These are phyloP conservation scores for Coemansia reversa DNA, from an alignment of 192 early-diverging fungal species.

Conservation along the genomic window DNA sequence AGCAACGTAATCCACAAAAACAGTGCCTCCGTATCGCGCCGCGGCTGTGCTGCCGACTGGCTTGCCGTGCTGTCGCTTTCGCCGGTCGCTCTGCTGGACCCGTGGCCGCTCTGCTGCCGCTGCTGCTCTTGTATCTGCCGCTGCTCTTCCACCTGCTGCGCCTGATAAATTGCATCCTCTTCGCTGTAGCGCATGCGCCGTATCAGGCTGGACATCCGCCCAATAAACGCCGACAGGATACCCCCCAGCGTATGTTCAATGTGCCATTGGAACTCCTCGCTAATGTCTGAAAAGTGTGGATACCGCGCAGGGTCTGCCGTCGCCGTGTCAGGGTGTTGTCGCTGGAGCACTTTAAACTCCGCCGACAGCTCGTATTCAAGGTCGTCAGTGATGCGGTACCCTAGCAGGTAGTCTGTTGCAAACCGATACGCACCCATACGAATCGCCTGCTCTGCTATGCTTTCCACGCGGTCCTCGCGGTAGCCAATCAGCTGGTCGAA, in stretches of 20 bases:
- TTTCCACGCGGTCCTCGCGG: constrained; percentile 51
- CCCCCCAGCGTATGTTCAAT: constrained; percentile 58
- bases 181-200: constrained; percentile 66
- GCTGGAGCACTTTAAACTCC: constrained; percentile 43
- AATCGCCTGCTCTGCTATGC: constrained; percentile 58
- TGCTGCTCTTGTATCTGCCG: constrained; percentile 40
- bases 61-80: constrained; percentile 25
- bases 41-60: constrained; percentile 18
- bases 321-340: constrained; percentile 21
- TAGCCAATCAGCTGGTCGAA: constrained; percentile 50
- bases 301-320: constrained; percentile 18
- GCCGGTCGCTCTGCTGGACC: constrained; percentile 32
- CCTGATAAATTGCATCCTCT: constrained; percentile 63
- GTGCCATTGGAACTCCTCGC: constrained; percentile 53
- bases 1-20: constrained; percentile 71
- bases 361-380: constrained; percentile 45
- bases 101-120: constrained; percentile 36
- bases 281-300: constrained; percentile 36
- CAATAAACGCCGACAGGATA: constrained; percentile 57
- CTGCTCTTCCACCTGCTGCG: constrained; percentile 37
- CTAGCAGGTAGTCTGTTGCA: constrained; percentile 64
- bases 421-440: constrained; percentile 61
- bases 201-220: constrained; percentile 58
- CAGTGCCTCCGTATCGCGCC: constrained; percentile 68
- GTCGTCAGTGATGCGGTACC: constrained; percentile 48